Percentiles rank a stretch among this genome's conserved stretches.
Evolutionary conservation across 805 yeast genomes (phyloP).

Genomic region (Candida railenensis): DNA sequence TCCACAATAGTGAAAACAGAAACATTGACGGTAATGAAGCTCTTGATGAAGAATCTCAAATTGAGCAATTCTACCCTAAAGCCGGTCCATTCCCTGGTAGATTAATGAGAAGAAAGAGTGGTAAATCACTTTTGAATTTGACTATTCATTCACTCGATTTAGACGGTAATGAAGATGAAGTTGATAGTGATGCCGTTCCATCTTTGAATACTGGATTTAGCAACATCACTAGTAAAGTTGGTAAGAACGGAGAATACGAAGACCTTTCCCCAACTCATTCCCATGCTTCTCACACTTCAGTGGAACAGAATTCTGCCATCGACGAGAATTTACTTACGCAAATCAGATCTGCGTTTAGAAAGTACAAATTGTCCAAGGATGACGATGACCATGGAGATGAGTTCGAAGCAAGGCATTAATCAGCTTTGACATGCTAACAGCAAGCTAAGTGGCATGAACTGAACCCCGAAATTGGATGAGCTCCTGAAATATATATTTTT

Average conservation of each 20-base stretch:
- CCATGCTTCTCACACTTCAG: slow-evolving; percentile 24
- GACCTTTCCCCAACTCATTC: slow-evolving; percentile 13
- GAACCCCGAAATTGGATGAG: neutral
- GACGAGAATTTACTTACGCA: slow-evolving; percentile 34
- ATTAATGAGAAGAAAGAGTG: slow-evolving; percentile 65
- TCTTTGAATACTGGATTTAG: slow-evolving; percentile 15
- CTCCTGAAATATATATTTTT: no score
- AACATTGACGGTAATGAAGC: slow-evolving; percentile 7
- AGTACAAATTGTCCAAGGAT: slow-evolving; percentile 27
- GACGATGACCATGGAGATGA: slow-evolving; percentile 52
- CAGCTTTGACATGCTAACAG: no score
- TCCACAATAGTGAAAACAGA: slow-evolving; percentile 12
- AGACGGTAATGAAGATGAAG: slow-evolving; percentile 54
- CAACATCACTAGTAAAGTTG: slow-evolving; percentile 5
- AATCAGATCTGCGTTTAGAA: slow-evolving; percentile 35
- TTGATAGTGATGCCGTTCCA: slow-evolving; percentile 12
- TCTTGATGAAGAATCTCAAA: slow-evolving; percentile 27
- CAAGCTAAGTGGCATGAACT: neutral
- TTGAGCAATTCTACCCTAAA: slow-evolving; percentile 43
- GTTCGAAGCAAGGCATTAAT: slow-evolving; percentile 46
- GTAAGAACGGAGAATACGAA: neutral
- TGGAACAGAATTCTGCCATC: slow-evolving; percentile 26
- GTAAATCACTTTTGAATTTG: slow-evolving; percentile 68
- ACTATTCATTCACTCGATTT: slow-evolving; percentile 68
- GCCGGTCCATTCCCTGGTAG: slow-evolving; percentile 51